Percentiles rank a stretch among this genome's conserved stretches.
Evolutionary conservation across 192 early-diverging fungal species (phyloP).

Genomic region (Coemansia brasiliensis): DNA sequence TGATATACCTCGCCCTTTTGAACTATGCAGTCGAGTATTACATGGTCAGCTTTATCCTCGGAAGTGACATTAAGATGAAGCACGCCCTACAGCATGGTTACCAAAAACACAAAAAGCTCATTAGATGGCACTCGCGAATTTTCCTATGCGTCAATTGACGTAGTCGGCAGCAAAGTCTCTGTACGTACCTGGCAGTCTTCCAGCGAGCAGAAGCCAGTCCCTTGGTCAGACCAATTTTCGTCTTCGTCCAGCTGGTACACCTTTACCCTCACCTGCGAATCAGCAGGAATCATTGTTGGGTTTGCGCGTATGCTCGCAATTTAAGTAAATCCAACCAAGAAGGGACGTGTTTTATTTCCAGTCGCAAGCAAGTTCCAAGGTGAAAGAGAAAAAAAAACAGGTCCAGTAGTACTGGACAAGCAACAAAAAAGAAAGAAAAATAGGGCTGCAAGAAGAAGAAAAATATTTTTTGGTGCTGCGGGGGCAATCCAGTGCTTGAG

Average conservation of each 20-base stretch:
- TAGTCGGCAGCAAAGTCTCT: neutral
- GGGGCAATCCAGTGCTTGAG: too few species aligned
- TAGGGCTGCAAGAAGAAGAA: neutral
- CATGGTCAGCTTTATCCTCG: constrained; percentile 54
- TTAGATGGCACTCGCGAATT: neutral
- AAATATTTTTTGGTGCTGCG: too few species aligned
- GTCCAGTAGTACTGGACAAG: constrained; percentile 6
- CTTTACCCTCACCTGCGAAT: constrained; percentile 72
- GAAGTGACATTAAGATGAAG: constrained; percentile 66
- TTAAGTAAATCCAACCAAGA: neutral
- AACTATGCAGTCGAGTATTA: constrained; percentile 76
- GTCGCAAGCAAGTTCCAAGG: neutral
- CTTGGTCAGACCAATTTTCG: constrained; percentile 79
- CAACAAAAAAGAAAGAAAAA: constrained; percentile 1
- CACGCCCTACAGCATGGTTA: constrained; percentile 50
- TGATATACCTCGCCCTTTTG: constrained; percentile 72
- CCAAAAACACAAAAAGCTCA: neutral
- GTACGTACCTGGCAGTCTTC: constrained; percentile 62
- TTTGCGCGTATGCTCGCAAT: neutral
- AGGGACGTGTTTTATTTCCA: neutral
- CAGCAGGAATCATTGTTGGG: constrained; percentile 33
- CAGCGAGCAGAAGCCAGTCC: constrained; percentile 78
- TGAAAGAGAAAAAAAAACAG: too few species aligned
- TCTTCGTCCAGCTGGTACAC: constrained; percentile 76
- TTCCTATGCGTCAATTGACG: neutral